phyloP scores from a whole-genome alignment of 2,329 filamentous ascomycete genomes.

The Paecilomyces fulvus region DNA sequence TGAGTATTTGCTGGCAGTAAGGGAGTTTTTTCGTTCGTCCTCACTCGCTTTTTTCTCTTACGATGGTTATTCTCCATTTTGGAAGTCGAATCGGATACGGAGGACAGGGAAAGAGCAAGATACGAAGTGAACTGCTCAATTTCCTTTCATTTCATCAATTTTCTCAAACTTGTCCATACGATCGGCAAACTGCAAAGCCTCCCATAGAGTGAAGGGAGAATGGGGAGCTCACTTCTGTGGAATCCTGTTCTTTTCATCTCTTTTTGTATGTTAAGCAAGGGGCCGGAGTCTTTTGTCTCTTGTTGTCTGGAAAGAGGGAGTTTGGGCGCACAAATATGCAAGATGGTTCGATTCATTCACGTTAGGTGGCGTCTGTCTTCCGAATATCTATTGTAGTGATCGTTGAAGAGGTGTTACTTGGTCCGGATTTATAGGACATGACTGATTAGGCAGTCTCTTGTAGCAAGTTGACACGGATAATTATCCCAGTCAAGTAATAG shows the following conservation, averaged over 20 bases:
- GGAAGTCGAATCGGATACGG: background rate
- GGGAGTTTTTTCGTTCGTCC: background rate
- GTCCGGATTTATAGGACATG: background rate
- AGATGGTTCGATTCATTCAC: background rate
- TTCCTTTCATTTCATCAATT: background rate
- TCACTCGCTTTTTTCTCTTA: background rate
- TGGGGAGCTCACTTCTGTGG: background rate
- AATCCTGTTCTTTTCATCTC: background rate
- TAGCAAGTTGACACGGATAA: background rate
- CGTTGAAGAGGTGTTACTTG: background rate
- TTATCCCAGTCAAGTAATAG: background rate
- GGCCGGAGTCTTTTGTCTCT: background rate
- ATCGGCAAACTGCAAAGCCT: background rate
- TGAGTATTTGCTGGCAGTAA: constrained; percentile 56
- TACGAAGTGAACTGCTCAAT: background rate
- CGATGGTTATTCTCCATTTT: background rate
- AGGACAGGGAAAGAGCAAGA: too few relatives aligned
- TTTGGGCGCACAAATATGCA: background rate
- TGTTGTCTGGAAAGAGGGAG: background rate
- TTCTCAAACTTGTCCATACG: background rate
- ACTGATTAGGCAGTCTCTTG: too few relatives aligned
- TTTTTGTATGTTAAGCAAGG: background rate
- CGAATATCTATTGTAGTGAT: background rate
- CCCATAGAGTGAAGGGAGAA: background rate
- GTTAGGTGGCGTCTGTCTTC: background rate